Conservation (phyloP, 352 stramenopile species). For the Phytophthora sansomeana region DNA sequence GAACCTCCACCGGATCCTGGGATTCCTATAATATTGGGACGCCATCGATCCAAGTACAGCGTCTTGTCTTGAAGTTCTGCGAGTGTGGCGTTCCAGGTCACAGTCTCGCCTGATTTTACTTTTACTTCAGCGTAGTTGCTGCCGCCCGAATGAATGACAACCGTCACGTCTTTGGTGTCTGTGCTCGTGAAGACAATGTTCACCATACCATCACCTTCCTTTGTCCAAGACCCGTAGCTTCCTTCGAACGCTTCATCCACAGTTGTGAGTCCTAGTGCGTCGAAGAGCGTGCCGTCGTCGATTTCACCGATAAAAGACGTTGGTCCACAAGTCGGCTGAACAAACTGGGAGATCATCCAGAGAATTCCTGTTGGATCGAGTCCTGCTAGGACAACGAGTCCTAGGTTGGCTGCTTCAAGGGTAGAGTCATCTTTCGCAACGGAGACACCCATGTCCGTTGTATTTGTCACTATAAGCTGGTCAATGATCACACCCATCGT, state of each 20-base stretch:
- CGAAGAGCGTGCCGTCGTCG: constrained; percentile 45
- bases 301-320: constrained; percentile 58
- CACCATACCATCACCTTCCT: constrained; percentile 41
- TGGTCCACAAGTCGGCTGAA: constrained; percentile 65
- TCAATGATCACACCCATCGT: constrained; percentile 52
- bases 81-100: constrained; percentile 45
- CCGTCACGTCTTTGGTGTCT: constrained; percentile 31
- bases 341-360: constrained; percentile 56
- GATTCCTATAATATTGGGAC: constrained; percentile 46
- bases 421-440: constrained; percentile 43
- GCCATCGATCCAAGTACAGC: constrained; percentile 65
- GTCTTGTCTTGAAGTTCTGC: constrained; percentile 54
- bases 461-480: constrained; percentile 45
- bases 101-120: constrained; percentile 38
- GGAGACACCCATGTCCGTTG: constrained; percentile 32
- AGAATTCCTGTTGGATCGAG: constrained; percentile 60
- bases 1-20: constrained; percentile 39
- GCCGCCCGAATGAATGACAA: constrained; percentile 44
- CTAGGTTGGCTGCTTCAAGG: constrained; percentile 49
- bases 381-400: constrained; percentile 48
- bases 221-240: constrained; percentile 48
- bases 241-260: constrained; percentile 53
- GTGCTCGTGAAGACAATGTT: constrained; percentile 46
- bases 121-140: constrained; percentile 38
- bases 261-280: constrained; percentile 32